Percentiles rank a stretch among this genome's conserved stretches.
Evolutionary conservation across 1,139 yeast species (phyloP).

Genomic region (Geotrichum reessii): DNA sequence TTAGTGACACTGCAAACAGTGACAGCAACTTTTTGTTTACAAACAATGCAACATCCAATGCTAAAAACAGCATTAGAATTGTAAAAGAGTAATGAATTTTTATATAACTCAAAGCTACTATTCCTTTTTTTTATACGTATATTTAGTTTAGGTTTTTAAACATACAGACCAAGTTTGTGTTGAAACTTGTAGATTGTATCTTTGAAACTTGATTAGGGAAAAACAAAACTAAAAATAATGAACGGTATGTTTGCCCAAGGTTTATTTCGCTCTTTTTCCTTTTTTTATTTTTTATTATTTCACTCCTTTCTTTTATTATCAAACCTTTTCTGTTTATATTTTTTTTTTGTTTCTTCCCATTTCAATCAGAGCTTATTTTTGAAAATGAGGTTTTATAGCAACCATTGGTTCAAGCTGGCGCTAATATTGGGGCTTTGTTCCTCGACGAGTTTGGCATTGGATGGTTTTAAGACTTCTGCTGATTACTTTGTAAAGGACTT

Average conservation of each 20-base stretch:
- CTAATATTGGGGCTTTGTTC: background rate
- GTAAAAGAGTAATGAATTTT: background rate
- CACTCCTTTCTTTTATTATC: background rate
- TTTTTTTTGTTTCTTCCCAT: background rate
- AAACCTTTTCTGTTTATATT: background rate
- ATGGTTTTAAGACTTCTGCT: background rate
- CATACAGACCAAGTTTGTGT: no score
- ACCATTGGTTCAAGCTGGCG: background rate
- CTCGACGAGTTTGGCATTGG: background rate
- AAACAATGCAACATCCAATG: background rate
- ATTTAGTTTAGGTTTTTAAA: no score
- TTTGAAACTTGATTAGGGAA: no score
- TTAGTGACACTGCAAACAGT: background rate
- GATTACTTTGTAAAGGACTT: conserved; percentile 35
- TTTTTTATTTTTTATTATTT: background rate
- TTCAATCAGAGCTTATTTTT: background rate
- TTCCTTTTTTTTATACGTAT: background rate
- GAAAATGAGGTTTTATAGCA: background rate
- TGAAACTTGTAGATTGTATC: no score
- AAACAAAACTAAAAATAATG: no score
- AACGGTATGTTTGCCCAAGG: no score
- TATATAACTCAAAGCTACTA: background rate
- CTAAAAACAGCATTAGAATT: background rate
- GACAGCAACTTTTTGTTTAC: background rate
- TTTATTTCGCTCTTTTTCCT: background rate